Evolutionary conservation across 495 filamentous ascomycete genomes (phyloP), one percentile per base, ranked within the genome.

Genomic region (Pyrenula massariospora): DNA sequence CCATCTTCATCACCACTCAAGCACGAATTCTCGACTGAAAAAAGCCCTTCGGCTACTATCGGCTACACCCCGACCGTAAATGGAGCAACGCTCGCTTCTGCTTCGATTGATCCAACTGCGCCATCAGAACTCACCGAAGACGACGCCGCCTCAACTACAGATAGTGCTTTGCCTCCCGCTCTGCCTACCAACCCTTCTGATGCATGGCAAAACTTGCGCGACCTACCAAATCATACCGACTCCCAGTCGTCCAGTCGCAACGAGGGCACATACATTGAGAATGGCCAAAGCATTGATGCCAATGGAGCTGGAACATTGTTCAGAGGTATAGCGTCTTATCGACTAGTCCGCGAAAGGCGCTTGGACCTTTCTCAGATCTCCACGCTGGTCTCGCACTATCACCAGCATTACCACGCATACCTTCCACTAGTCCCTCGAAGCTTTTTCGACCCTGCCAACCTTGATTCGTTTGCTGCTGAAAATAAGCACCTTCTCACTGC

Each of bases 401-500:
- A 71, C 15, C 68, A 77, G 25, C 68, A 78, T 54, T 85, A 82
- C 59, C 81, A 85, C 62, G 81, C 80, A 3, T 84, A 79, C 64
- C 81, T 84, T 36, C 82, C 82, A 1, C 63, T 85, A 20, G 82
- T 83, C 0, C 78, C 79, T 0, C 69, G 70, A 15, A 71, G 73
- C 50, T 77, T 79, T 25, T 81, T 85, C 52, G 69, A 78, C 42
- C 69, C 73, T 22, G 55, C 63, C 5, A 70, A 72, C 24, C 63
- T 82, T 5, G 71, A 76, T 50, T 65, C 74, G 11, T 81, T 77
- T 55, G 72, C 77, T 15, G 64, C 63, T 1, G 73, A 75, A 48
- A 81, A 85, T 62, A 78, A 75, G 52, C 77, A 84, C 59, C 64
- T 85, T 1, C 73, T 85, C 12, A 84, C 82, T 0, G 81, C 82